A percentile compares a stretch with the other conserved stretches of the same genome.
These are phyloP conservation scores for Camptophora hylomeconis DNA, from an alignment of 2,329 filamentous ascomycete genomes.

Conservation along the genomic window DNA sequence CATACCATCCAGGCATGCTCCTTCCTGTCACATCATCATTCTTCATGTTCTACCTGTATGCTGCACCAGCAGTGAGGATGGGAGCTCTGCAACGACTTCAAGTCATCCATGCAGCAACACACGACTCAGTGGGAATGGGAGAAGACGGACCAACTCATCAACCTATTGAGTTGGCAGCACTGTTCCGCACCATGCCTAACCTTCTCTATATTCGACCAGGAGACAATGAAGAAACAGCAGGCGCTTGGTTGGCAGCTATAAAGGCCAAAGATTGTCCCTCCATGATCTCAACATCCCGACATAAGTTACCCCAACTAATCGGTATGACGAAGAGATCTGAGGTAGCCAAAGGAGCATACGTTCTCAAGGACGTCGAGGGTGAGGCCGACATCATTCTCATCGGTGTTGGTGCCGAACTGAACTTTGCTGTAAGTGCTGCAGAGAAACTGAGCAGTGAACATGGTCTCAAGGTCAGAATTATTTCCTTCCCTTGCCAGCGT, in stretches of 20 bases:
- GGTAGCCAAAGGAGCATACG: conserved; percentile 28
- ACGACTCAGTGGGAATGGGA: conserved; percentile 46
- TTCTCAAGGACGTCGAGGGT: conserved; percentile 23
- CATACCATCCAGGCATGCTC: conserved; percentile 39
- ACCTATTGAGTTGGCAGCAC: conserved; percentile 40
- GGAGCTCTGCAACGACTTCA: conserved; percentile 42
- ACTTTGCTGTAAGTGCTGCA: conserved; percentile 30
- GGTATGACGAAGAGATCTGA: conserved; percentile 20
- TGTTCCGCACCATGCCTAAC: conserved; percentile 50
- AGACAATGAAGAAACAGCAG: conserved; percentile 43
- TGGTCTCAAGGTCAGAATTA: conserved; percentile 27
- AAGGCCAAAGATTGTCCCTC: conserved; percentile 22
- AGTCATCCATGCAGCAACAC: conserved; percentile 45
- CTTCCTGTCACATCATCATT: conserved; percentile 43
- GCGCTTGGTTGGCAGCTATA: conserved; percentile 40
- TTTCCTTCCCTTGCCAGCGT: conserved; percentile 35
- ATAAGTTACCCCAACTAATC: conserved; percentile 27
- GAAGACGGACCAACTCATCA: conserved; percentile 50
- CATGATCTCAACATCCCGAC: conserved; percentile 29
- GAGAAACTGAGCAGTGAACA: conserved; percentile 24
- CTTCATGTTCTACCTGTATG: conserved; percentile 47
- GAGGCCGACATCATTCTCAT: conserved; percentile 32
- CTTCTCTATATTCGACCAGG: conserved; percentile 44
- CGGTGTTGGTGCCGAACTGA: conserved; percentile 36
- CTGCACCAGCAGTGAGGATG: conserved; percentile 45